Evolutionary conservation across 2,329 filamentous ascomycete genomes (phyloP), one percentile per base, ranked within the genome.

Genomic region (Ophiocordyceps unilateralis): DNA sequence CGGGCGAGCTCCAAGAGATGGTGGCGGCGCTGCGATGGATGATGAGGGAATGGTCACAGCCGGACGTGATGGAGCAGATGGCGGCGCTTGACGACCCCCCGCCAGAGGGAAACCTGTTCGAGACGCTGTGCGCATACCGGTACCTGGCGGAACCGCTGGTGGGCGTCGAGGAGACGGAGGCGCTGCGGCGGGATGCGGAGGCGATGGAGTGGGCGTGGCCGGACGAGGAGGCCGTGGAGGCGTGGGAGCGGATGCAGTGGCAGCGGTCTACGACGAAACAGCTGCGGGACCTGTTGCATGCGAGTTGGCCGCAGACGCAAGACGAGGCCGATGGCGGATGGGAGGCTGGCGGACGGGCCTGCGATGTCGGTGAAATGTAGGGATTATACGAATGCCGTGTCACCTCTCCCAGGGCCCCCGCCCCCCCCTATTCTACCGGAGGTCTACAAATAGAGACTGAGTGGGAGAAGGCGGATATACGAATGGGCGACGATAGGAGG

Each of bases 1-100:
- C 76, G n/a, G 70, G 69, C 30, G 75, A 84, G 48, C 65, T 66
- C 41, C 60, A 69, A 2, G 74, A 70, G 41, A 74, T 85, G 54
- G 65, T 70, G 5, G 61, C 61, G 4, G 58, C 79, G 5, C 58
- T 80, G 14, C 56, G 61, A 24, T 87, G 78, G 78, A 70, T 81
- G 49, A 58, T 71, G 1, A 49, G 58, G 21, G 58, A 76, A 48
- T 68, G 68, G 58, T 53, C 55, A 6, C 55, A 55, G 20, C 43
- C 52, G 22, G 53, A 55, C 10, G 45, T 59, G 28, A 50, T 60
- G 5, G 58, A 62, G 15, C 60, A 63, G 42, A 54, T 66, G 45
- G 48, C 51, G 23, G 51, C 59, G 40, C 44, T 56, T 40, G 50
- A 64, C 19, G 57, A 65, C 43, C 45, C 55, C n/a, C 56, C 59